A percentile compares a stretch with the other conserved stretches of the same genome.
phyloP scores from a whole-genome alignment of 225 moss, liverwort and hornwort species.

The Rhytidiadelphus loreus region DNA sequence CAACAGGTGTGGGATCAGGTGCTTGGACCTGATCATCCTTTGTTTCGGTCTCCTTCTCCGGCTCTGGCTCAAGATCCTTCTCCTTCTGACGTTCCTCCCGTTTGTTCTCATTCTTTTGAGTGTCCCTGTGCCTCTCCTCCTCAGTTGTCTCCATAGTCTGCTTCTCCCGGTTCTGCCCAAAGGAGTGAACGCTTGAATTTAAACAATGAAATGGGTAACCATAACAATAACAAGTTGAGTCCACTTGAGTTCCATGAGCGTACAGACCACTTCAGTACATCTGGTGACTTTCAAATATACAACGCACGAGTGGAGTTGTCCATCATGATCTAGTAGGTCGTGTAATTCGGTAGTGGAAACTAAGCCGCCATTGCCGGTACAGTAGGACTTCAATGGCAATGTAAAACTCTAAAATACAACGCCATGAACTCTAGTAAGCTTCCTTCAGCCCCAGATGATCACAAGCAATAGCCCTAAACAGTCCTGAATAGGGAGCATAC shows the following conservation, averaged over 20 bases:
- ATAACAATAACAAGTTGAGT: background rate
- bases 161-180: background rate
- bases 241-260: background rate
- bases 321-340: background rate
- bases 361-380: too few relatives aligned
- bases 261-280: background rate
- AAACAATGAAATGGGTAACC: background rate
- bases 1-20: background rate
- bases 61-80: background rate
- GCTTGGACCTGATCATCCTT: background rate
- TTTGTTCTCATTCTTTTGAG: background rate
- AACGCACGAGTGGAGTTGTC: background rate
- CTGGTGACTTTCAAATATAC: background rate
- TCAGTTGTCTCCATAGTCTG: background rate
- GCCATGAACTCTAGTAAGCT: slow-evolving; percentile 27
- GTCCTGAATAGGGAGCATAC: background rate
- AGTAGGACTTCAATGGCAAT: background rate
- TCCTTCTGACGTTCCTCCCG: background rate
- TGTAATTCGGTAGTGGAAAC: background rate
- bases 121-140: background rate
- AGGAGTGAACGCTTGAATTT: background rate
- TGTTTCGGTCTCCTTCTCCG: background rate
- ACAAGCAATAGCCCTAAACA: background rate
- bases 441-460: background rate
- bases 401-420: background rate